These are phyloP conservation scores for Trichoderma arundinaceum DNA, from an alignment of 2,329 filamentous ascomycete species.

Conservation along the genomic window DNA sequence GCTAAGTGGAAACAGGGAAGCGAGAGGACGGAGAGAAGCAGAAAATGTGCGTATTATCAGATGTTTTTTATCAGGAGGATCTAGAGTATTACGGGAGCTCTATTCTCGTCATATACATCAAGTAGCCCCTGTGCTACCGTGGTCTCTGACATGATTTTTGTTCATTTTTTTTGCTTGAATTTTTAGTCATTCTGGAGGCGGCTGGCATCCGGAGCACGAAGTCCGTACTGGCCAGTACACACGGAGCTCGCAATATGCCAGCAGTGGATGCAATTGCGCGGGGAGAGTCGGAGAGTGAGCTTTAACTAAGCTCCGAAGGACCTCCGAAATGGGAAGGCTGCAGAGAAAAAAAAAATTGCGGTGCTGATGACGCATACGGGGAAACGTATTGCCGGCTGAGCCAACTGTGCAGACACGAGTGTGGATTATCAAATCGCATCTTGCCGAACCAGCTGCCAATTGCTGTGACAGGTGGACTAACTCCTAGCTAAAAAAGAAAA, in stretches of 20 bases:
- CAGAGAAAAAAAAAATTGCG: background rate
- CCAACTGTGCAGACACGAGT: too few species aligned
- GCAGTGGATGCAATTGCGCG: slow-evolving; percentile 2
- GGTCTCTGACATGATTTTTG: too few species aligned
- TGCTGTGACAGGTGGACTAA: too few species aligned
- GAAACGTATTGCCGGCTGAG: slow-evolving; percentile 5
- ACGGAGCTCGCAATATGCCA: background rate
- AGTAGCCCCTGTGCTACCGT: too few species aligned
- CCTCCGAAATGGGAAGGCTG: background rate
- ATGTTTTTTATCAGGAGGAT: too few species aligned
- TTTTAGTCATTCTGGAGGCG: too few species aligned
- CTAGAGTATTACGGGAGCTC: background rate
- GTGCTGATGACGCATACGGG: background rate
- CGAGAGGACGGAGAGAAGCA: background rate
- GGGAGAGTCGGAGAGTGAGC: slow-evolving; percentile 10
- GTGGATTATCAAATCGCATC: too few species aligned
- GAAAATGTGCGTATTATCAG: background rate
- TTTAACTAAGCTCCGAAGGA: slow-evolving; percentile 8
- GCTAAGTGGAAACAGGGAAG: slow-evolving; percentile 9
- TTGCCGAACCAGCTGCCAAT: too few species aligned
- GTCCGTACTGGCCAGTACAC: too few species aligned
- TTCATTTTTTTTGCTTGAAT: background rate
- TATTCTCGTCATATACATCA: background rate
- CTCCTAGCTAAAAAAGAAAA: background rate
- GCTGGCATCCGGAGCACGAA: too few species aligned